These are phyloP conservation scores for Metschnikowia peoriensis DNA, from an alignment of 805 yeast genomes.

Conservation along the genomic window DNA sequence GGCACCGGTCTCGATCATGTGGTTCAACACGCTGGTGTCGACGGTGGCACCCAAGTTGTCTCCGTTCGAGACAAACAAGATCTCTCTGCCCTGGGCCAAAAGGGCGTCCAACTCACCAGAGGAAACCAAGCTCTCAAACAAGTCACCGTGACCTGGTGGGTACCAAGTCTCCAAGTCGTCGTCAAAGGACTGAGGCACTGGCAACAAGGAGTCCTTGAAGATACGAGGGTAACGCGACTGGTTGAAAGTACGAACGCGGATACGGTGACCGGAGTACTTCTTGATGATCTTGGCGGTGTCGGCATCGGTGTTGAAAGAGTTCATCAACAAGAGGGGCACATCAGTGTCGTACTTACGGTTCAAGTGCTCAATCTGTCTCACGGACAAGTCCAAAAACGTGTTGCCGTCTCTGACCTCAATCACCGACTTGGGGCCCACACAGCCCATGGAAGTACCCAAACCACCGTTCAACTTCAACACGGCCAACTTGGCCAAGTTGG, in stretches of 20 bases:
- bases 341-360: conserved; percentile 88
- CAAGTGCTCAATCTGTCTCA: conserved; percentile 93
- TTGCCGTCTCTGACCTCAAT: conserved; percentile 99
- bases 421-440: conserved; percentile 98
- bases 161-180: conserved; percentile 89
- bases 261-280: conserved; percentile 95
- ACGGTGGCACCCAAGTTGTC: conserved; percentile 99
- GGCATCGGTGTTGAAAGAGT: conserved; percentile 95
- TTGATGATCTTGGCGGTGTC: conserved; percentile 95
- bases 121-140: conserved; percentile 83
- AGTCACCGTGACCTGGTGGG: conserved; percentile 99
- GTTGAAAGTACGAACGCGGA: conserved; percentile 92
- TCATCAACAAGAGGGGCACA: conserved; percentile 95
- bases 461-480: conserved; percentile 98
- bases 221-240: conserved; percentile 98
- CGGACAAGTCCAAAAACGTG: conserved; percentile 91
- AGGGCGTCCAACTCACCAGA: conserved; percentile 91
- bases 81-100: conserved; percentile 90
- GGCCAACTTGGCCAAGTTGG: conserved; percentile 77
- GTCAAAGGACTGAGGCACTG: conserved; percentile 77
- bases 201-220: conserved; percentile 90
- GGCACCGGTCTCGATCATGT: conserved; percentile 87
- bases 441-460: conserved; percentile 98
- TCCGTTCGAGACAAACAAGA: conserved; percentile 94
- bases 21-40: conserved; percentile 83